Conservation (phyloP, 2,329 filamentous ascomycete genomes). For the Cryoendolithus antarcticus region DNA sequence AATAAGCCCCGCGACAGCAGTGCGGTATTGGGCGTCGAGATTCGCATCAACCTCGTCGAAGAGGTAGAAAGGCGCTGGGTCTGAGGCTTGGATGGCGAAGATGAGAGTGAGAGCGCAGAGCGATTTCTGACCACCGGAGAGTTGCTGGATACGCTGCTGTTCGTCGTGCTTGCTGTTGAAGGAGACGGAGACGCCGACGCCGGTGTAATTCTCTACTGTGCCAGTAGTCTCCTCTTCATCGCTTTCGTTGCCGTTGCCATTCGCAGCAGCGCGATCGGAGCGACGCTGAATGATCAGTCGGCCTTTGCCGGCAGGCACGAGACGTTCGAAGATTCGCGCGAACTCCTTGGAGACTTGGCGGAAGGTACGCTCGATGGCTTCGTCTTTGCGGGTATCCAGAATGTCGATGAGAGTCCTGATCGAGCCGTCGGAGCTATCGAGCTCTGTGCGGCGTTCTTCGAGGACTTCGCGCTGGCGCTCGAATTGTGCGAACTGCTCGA, state of each 20-base stretch:
- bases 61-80: conserved; percentile 95
- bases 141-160: conserved; percentile 93
- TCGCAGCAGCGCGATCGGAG: conserved; percentile 55
- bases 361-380: conserved; percentile 96
- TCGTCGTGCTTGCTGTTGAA: conserved; percentile 99
- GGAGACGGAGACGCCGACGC: conserved; percentile 91
- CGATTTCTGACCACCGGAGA: conserved; percentile 92
- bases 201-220: conserved; percentile 87
- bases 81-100: conserved; percentile 96
- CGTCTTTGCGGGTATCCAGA: conserved; percentile 89
- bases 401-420: conserved; percentile 89
- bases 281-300: conserved; percentile 86
- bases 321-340: conserved; percentile 80
- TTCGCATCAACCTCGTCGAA: conserved; percentile 99
- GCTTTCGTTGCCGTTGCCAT: conserved; percentile 35
- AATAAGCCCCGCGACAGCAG: conserved; percentile 82
- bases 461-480: conserved; percentile 82
- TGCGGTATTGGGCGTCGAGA: conserved; percentile 93
- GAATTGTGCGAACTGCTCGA: conserved; percentile 97
- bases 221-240: conserved; percentile 15
- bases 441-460: conserved; percentile 70
- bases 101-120: conserved; percentile 90
- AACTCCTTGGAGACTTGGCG: conserved; percentile 95
- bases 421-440: conserved; percentile 72
- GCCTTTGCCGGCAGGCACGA: conserved; percentile 87